These are phyloP conservation scores for Aspergillus japonicus DNA, from an alignment of 2,329 filamentous ascomycete species.

Conservation along the genomic window DNA sequence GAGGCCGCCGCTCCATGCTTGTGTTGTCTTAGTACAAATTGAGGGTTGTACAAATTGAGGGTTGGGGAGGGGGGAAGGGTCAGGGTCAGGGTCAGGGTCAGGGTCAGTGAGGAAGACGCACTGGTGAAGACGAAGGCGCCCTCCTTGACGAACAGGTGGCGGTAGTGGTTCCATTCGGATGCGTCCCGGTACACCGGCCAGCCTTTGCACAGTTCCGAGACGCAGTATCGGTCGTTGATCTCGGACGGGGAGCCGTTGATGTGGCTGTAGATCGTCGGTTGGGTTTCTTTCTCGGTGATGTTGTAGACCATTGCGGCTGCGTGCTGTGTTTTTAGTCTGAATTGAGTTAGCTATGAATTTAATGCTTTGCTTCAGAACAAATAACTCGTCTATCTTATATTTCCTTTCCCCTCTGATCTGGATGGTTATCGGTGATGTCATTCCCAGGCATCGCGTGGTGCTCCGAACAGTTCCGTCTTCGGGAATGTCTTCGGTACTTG, in stretches of 20 bases:
- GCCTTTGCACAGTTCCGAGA: constrained; percentile 4
- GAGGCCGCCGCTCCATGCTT: constrained; percentile 3
- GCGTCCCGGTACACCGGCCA: constrained; percentile 4
- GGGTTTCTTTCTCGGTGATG: constrained; percentile 2
- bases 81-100: too few species aligned
- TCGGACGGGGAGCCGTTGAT: neutral
- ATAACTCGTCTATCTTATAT: too few species aligned
- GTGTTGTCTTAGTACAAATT: neutral
- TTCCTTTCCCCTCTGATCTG: too few species aligned
- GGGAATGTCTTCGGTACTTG: too few species aligned
- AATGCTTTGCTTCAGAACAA: too few species aligned
- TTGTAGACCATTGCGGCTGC: neutral
- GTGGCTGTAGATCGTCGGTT: constrained; percentile 1
- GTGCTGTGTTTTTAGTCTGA: too few species aligned
- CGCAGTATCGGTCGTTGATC: neutral
- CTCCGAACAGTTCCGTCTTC: too few species aligned
- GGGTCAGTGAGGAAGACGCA: neutral
- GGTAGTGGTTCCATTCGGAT: constrained; percentile 5
- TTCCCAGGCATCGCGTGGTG: too few species aligned
- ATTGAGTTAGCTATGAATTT: too few species aligned
- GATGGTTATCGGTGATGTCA: too few species aligned
- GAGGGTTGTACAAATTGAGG: too few species aligned
- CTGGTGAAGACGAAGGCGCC: constrained; percentile 6
- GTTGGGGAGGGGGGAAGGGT: too few species aligned
- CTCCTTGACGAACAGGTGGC: neutral